These are phyloP conservation scores for Neoboletus magnificus DNA, from an alignment of 768 basidiomycete species.

Conservation along the genomic window DNA sequence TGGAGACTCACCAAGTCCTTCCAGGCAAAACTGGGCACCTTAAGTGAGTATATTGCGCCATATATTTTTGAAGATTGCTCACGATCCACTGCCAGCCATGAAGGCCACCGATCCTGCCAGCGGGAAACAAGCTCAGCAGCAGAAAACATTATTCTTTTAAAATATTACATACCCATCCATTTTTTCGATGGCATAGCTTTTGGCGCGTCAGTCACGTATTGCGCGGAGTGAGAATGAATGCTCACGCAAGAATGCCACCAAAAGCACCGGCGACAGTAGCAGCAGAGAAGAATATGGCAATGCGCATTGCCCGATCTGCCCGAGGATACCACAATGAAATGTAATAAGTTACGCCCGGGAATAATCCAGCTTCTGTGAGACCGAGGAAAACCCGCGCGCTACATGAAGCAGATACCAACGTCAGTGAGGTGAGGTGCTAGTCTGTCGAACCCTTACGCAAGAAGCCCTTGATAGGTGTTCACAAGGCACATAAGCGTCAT, in stretches of 20 bases:
- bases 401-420: neutral
- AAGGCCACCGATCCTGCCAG: conserved; percentile 25
- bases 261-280: conserved; percentile 53
- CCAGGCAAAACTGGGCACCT: conserved; percentile 28
- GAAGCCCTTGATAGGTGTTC: conserved; percentile 29
- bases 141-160: conserved; percentile 3
- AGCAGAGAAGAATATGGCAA: conserved; percentile 62
- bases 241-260: conserved; percentile 50
- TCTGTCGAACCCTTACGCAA: conserved; percentile 26
- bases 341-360: conserved; percentile 41
- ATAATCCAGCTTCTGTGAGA: conserved; percentile 45
- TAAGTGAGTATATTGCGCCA: conserved; percentile 3
- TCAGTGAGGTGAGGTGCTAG: neutral
- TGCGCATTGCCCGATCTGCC: conserved; percentile 52
- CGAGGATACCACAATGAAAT: conserved; percentile 61
- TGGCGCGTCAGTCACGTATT: neutral
- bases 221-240: neutral
- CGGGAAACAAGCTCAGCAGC: neutral
- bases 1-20: conserved; percentile 23
- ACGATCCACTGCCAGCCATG: conserved; percentile 41
- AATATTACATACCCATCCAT: conserved; percentile 31
- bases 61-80: conserved; percentile 9
- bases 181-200: conserved; percentile 35
- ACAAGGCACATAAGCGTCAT: conserved; percentile 40
- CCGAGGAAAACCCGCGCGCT: conserved; percentile 45